Base-by-base conservation (phyloP, 2,329 filamentous ascomycete species). In the Sporothrix mexicana region DNA sequence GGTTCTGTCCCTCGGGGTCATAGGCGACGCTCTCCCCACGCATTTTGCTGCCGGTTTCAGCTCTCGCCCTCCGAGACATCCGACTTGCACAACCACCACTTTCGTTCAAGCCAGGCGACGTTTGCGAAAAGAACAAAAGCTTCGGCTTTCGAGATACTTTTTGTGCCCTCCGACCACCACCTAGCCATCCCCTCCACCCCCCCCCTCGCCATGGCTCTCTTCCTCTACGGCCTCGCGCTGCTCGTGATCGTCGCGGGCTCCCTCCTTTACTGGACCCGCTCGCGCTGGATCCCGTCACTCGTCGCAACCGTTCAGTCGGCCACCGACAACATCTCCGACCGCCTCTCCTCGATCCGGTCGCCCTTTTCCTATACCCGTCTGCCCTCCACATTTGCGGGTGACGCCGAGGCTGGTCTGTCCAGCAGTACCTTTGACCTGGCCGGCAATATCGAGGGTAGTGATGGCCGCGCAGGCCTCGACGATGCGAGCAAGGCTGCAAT, bases 371-470 rank as follows among this genome's bases (percentile, higher is more conserved):
- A 98, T 84, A 87, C 91, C 70, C 91, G 89, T 45, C 88, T 98
- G 0, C 93, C 94, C 0, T 97, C 94, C 0, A 90, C 88, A 68
- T 99, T 98, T 84, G 86, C 90, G 59, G 90, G 88, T 76, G 96
- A 99, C 83, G 91, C 96, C 73, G 95, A 98, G 82, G 91, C 93
- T 17, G 96, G 96, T 23, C 88, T 99, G 41, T 92, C 91, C 57
- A 95, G 92, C 74, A 88, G 87, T 72, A 93, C 91, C 71, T 99
- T 99, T 80, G 92, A 97, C 79, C 88, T 99, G 36, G 84, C 86
- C 10, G 88, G 87, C 75, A 99, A 99, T 80, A 85, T 99, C 47
- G 90, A 91, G 73, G 88, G 88, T 13, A 93, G 92, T 69, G 96
- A 99, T 80, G 85, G 86, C 43, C 89, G 96, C 76, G 88, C 90